Conservation (phyloP, 371 early-diverging fungal species). For the Lichtheimia corymbifera region DNA sequence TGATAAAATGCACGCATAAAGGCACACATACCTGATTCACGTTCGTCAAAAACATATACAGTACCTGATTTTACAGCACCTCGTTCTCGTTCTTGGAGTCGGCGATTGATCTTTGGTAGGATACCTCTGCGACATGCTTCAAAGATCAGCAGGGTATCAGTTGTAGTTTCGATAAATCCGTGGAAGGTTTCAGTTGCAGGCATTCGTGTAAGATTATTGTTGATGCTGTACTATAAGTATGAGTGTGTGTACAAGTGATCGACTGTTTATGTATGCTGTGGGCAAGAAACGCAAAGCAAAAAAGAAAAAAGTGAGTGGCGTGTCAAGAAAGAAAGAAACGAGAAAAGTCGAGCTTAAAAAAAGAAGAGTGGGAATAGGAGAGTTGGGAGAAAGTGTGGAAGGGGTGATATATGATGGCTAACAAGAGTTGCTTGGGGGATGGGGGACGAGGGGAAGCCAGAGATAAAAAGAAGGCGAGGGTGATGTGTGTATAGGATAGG, state of each 20-base stretch:
- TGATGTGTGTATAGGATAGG: background rate
- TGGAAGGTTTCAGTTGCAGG: slow-evolving; percentile 46
- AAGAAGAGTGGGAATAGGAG: slow-evolving; percentile 8
- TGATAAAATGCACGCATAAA: background rate
- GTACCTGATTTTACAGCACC: slow-evolving; percentile 63
- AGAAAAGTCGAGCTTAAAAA: slow-evolving; percentile 9
- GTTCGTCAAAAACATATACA: slow-evolving; percentile 73
- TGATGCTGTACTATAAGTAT: too few relatives aligned
- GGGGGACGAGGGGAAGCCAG: background rate
- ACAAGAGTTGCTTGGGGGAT: too few relatives aligned
- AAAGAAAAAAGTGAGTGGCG: slow-evolving; percentile 7
- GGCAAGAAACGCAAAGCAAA: slow-evolving; percentile 8
- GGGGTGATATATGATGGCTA: background rate
- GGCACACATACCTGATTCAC: slow-evolving; percentile 53
- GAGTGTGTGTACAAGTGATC: too few relatives aligned
- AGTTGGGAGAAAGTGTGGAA: slow-evolving; percentile 8
- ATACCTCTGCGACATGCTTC: slow-evolving; percentile 69
- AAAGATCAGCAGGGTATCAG: slow-evolving; percentile 68
- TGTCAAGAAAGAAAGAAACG: slow-evolving; percentile 6
- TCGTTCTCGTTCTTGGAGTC: slow-evolving; percentile 67
- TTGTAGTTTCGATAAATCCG: slow-evolving; percentile 59
- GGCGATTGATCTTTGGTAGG: slow-evolving; percentile 59
- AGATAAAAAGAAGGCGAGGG: background rate
- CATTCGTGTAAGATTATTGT: slow-evolving; percentile 20
- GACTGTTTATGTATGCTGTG: background rate